phyloP scores from a whole-genome alignment of 768 basidiomycete species.

The Termitomyces sp. region DNA sequence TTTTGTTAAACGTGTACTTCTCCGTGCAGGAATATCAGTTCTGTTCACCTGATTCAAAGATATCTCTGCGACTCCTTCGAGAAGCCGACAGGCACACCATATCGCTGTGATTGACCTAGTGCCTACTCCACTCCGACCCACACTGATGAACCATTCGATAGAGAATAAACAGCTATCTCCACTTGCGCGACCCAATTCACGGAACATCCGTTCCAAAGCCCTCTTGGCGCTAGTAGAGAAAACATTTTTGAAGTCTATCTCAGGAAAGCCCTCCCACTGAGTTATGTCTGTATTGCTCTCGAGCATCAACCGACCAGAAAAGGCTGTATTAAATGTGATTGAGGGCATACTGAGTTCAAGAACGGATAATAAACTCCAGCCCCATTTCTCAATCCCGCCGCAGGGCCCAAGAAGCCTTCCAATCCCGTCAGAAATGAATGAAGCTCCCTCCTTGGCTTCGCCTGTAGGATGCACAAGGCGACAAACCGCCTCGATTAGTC shows the following conservation, averaged over 20 bases:
- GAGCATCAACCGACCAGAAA: slow-evolving; percentile 51
- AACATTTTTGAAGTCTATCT: slow-evolving; percentile 50
- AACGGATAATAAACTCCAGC: slow-evolving; percentile 79
- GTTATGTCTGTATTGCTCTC: slow-evolving; percentile 40
- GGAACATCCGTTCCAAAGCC: slow-evolving; percentile 68
- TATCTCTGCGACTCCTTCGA: slow-evolving; percentile 65
- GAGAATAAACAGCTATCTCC: slow-evolving; percentile 69
- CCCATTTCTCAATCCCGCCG: slow-evolving; percentile 90
- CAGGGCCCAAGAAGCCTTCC: slow-evolving; percentile 70
- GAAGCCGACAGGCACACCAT: slow-evolving; percentile 76
- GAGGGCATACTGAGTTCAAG: slow-evolving; percentile 65
- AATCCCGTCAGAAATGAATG: slow-evolving; percentile 47
- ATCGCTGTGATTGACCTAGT: slow-evolving; percentile 60
- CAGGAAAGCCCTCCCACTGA: slow-evolving; percentile 48
- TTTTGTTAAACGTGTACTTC: slow-evolving; percentile 55
- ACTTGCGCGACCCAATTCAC: slow-evolving; percentile 60
- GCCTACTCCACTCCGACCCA: slow-evolving; percentile 41
- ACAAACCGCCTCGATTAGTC: slow-evolving; percentile 70
- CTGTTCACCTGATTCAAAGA: slow-evolving; percentile 30
- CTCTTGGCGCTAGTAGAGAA: slow-evolving; percentile 44
- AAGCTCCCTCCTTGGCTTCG: slow-evolving; percentile 21
- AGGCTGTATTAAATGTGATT: slow-evolving; percentile 39
- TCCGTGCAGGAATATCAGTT: slow-evolving; percentile 21
- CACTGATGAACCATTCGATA: slow-evolving; percentile 76
- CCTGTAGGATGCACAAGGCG: slow-evolving; percentile 29